Evolutionary conservation across 1,284 basidiomycete species (phyloP), one percentile per base, ranked within the genome.

Genomic region (Mycosarcoma mackinlayi): DNA sequence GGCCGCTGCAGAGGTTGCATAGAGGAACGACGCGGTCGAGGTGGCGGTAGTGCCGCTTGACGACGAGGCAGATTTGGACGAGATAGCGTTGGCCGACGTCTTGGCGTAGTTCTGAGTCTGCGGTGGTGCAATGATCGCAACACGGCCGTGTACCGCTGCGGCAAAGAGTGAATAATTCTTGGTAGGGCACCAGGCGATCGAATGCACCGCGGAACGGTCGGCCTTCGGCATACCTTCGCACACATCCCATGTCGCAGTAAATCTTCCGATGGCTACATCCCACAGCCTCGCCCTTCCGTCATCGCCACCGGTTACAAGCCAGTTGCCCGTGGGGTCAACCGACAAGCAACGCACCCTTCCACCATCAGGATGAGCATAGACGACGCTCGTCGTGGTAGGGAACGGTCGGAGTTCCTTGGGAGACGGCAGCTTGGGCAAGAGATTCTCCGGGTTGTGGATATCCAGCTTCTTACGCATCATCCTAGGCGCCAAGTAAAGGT

Each of bases 351-450:
- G 87, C 37, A 91, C 90, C 24, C 91, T 88, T 13, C 85, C 84
- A 37, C 83, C 82, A 38, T 87, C 86, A 2, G 88, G 85, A 82
- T 93, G 94, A 18, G 85, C 78, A 76, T 93, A 91, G 70, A 86
- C 86, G 47, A 98, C 86, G 41, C 90, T 89, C 63, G 87, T 88
- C 75, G 93, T 92, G 59, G 88, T 92, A 3, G 96, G 96, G 90
- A 98, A 99, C 2, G 96, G 96, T 60, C 90, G 89, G 51, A 99
- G 86, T 79, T 93, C 95, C 78, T 86, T 91, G 16, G 95, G 94
- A 70, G 91, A 91, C 0, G 96, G 96, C n/a, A 99, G 86, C 84
- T 97, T 94, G 37, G 96, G 96, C 48, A 98, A 90, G 24, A 99
- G 86, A 59, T 90, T 91, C 73, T 91, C 89, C 0, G 96, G 93